Evolutionary conservation across 2,329 filamentous ascomycete species (phyloP), one percentile per base, ranked within the genome.

Genomic region (Neurospora crassa): DNA sequence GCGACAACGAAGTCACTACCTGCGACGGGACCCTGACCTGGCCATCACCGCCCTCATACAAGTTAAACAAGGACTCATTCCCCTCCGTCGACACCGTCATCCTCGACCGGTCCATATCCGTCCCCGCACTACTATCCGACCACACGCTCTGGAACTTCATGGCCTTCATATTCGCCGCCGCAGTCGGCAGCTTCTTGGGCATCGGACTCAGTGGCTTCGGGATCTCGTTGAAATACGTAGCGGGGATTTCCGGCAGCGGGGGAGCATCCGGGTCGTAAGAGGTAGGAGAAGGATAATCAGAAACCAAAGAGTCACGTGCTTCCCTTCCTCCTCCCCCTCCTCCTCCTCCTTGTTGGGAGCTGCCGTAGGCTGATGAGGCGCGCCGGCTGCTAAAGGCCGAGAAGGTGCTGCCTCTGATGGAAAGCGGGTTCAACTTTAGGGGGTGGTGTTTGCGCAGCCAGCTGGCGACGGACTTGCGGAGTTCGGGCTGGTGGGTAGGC

Each of bases 391-490:
- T 47, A 41, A 40, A 40, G 24, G 47, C 63, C 2, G 70, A 71
- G n/a, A 67, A 67, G 10, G 69, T 78, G 68, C 71, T 72, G 67
- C 67, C 45, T n/a, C 67, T 37, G 14, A 69, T 70, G 45, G 67
- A 69, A 59, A 74, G 20, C 1, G 75, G 74, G 67, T 77, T 77
- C 37, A 76, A 68, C 42, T 74, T 72, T 40, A 77, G 73, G 40
- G 76, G 76, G 53, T 77, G 75, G 71, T 76, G 74, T n/a, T 74
- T 74, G 11, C 75, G 70, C 37, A 77, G 72, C 75, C 75, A 77
- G 73, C 75, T 77, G n/a, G 76, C 76, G 67, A 77, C 73, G 18
- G 75, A 76, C 53, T 53, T 69, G 20, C 75, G 71, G 42, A 76
- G 67, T 40, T 72, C 59, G 47, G 74, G 74, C 70, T 76, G 72